phyloP scores from a whole-genome alignment of 306 rosid genomes.

The Casuarina glauca region DNA sequence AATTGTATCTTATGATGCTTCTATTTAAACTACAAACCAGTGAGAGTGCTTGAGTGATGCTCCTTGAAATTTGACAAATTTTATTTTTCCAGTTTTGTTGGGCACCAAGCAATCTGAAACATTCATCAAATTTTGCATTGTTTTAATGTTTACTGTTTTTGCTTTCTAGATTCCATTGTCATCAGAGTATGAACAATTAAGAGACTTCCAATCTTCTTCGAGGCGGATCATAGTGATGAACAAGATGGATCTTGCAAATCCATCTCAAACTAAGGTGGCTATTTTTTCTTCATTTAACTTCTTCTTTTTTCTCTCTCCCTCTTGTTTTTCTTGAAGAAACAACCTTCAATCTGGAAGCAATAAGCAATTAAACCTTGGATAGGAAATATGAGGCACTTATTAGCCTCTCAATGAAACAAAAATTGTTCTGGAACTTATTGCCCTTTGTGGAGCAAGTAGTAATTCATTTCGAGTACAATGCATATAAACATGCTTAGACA shows the following conservation, averaged over 20 bases:
- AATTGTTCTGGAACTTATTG: neutral
- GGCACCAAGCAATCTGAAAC: neutral
- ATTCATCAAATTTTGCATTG: neutral
- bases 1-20: neutral
- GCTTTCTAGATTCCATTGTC: slow-evolving; percentile 69
- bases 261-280: slow-evolving; percentile 48
- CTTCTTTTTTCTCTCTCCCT: neutral
- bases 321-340: neutral
- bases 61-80: neutral
- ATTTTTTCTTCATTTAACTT: slow-evolving; percentile 12
- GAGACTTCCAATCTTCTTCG: slow-evolving; percentile 20
- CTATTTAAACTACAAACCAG: neutral
- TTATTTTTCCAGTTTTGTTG: neutral
- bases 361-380: neutral
- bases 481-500: neutral
- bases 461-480: neutral
- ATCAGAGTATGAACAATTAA: slow-evolving; percentile 49
- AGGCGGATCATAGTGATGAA: slow-evolving; percentile 60
- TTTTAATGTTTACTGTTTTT: slow-evolving; percentile 7
- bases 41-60: neutral
- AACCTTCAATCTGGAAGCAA: neutral
- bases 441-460: neutral
- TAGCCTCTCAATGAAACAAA: neutral
- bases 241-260: slow-evolving; percentile 80
- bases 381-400: neutral